Percentiles rank a stretch among this genome's conserved stretches.
phyloP scores from a whole-genome alignment of 768 basidiomycete species.

The Suillus spraguei region DNA sequence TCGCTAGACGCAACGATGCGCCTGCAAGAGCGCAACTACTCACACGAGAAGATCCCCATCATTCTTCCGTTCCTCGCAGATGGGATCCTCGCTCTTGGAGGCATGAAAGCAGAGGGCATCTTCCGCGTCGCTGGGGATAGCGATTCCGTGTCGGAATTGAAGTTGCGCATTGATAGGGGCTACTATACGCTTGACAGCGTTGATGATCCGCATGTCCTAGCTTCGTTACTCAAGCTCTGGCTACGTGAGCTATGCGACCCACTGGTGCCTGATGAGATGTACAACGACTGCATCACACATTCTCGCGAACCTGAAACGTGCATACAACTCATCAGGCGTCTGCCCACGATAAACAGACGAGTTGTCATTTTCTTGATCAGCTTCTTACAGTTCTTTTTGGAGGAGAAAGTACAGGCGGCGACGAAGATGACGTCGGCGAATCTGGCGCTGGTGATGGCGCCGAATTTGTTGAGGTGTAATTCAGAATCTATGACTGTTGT shows the following conservation, averaged over 20 bases:
- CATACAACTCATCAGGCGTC: constrained; percentile 69
- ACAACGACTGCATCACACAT: constrained; percentile 83
- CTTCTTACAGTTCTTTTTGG: constrained; percentile 88
- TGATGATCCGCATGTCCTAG: constrained; percentile 88
- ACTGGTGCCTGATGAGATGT: constrained; percentile 88
- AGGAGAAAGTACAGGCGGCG: constrained; percentile 65
- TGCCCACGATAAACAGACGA: constrained; percentile 85
- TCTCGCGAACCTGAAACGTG: constrained; percentile 70
- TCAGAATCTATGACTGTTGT: constrained; percentile 89
- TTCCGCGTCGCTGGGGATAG: constrained; percentile 92
- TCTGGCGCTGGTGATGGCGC: constrained; percentile 89
- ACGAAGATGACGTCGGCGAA: constrained; percentile 94
- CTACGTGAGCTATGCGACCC: constrained; percentile 90
- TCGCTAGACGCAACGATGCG: constrained; percentile 82
- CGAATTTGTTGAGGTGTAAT: constrained; percentile 83
- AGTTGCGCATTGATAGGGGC: constrained; percentile 87
- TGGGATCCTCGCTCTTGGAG: constrained; percentile 87
- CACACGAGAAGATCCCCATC: constrained; percentile 83
- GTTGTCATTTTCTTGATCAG: constrained; percentile 89
- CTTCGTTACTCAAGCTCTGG: constrained; percentile 92
- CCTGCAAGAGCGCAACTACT: constrained; percentile 85
- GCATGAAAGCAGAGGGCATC: constrained; percentile 84
- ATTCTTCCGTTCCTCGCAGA: constrained; percentile 93
- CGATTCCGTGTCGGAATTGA: constrained; percentile 86
- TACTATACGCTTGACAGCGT: constrained; percentile 90